Evolutionary conservation across 257 asterid species (phyloP), one percentile per base, ranked within the genome.

Genomic region (Petunia axillaris): DNA sequence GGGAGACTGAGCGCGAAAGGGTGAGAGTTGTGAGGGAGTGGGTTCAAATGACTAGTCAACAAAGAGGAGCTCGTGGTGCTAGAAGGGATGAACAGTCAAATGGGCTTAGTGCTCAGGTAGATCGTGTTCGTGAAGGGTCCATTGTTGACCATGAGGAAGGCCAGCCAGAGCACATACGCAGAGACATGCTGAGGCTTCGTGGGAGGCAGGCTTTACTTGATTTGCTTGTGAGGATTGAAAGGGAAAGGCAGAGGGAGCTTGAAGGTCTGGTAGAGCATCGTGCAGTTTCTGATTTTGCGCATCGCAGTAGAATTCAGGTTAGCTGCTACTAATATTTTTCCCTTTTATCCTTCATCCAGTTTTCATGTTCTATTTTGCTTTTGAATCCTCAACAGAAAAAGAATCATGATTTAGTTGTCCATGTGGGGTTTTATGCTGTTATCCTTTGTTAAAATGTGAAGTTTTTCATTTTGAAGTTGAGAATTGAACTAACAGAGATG

Each of bases 21-120:
- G 98, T 95, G 71, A 93, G 98, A 84, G 84, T 90, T 66, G 99
- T 91, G 82, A 91, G 99, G 88, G 96, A 92, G 86, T 88, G 91
- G 97, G 94, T 95, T 93, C 98, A 93, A 73, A 95, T 87, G 96
- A 89, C 97, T 60, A 93, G 98, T 84, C 99, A 93, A 84, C 96
- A 90, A 82, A 93, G 98, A 85, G 97, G 97, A 58, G 65, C 92
- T 46, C 88, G 90, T 38, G 82, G 87, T 79, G 85, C 88, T 48
- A 85, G 82, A 37, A 88, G 93, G 90, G 97, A 89, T 82, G 93
- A 79, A 48, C 94, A 83, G 35, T 73, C 70, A 74, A 77, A 82
- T 79, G 88, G 86, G 38, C 60, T 85, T 85, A 87, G 64, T 60
- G 64, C 83, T 65, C 94, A 87, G 83, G 91, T 66, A 82, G 95